A percentile compares a stretch with the other conserved stretches of the same genome.
These are phyloP conservation scores for Pelagomonas calceolata DNA, from an alignment of 108 stramenopile species.

Conservation along the genomic window DNA sequence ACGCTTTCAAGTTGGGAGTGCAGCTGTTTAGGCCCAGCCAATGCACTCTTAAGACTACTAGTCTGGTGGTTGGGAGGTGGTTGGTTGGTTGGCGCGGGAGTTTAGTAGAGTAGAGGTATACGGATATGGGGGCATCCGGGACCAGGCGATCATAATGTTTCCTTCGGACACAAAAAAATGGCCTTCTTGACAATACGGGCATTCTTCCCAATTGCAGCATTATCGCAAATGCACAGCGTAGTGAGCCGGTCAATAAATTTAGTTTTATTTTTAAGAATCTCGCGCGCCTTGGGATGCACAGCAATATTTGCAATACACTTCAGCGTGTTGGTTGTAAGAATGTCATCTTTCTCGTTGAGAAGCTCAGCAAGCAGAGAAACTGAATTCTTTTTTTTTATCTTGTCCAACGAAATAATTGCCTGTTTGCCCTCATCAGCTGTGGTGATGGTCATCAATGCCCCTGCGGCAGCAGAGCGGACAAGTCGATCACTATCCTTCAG, in stretches of 20 bases:
- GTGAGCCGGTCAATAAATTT: background rate
- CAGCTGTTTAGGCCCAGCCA: too few relatives aligned
- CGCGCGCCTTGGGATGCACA: background rate
- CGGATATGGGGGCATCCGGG: too few relatives aligned
- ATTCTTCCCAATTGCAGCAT: background rate
- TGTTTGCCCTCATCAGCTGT: background rate
- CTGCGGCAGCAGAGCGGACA: background rate
- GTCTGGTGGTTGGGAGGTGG: too few relatives aligned
- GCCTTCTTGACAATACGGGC: background rate
- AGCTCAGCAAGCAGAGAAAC: background rate
- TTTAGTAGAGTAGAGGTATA: too few relatives aligned
- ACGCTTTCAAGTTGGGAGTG: too few relatives aligned
- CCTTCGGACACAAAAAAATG: background rate
- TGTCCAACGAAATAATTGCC: background rate
- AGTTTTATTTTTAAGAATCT: background rate
- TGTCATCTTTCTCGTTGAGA: background rate
- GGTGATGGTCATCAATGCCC: background rate
- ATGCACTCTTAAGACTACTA: too few relatives aligned
- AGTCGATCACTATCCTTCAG: background rate
- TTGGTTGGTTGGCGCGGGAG: too few relatives aligned
- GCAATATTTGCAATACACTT: background rate
- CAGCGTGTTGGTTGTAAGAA: background rate
- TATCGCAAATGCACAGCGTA: background rate
- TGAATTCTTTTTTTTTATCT: background rate
- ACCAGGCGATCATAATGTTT: too few relatives aligned